Base-by-base conservation (phyloP, 805 yeast species). In the Ogataea sp. region DNA sequence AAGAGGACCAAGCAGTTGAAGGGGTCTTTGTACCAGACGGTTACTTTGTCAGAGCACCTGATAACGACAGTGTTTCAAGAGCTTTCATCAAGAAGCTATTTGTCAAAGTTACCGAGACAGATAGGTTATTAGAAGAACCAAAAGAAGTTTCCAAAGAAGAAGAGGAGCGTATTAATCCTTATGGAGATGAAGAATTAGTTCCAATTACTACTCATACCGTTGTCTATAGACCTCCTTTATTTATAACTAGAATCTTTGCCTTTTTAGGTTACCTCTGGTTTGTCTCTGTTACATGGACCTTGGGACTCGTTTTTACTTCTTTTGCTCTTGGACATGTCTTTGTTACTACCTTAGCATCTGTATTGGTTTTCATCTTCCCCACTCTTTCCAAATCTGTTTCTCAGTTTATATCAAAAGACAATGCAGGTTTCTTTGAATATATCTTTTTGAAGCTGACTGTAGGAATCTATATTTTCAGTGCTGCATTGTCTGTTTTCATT, bases 221-320 rank as follows among this genome's bases (percentile, higher is more conserved):
- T 23, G 96, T 89, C 3, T 94, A 89, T 61, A 69, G 86, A 34
- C 97, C 99, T 4, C 95, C 95, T 2, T 48, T 70, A 37, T 85
- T 90, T 58, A 70, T 77, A 38, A 25, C 52, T 2, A 69, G 96
- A 42, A 68, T 87, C 27, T 63, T 71, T 18, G 61, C 52, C 0
- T 55, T 83, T 33, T 59, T 75, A 24, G 49, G 53, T 2, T 54
- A 63, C 45, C 51, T 73, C 6, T 73, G 77, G 75, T 41, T 65
- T 1, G 69, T 66, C 46, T 68, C 80, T 0, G 53, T 70, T n/a
- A 14, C 55, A 1, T 32, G 65, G 20, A 52, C 62, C 6, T 39
- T 49, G 13, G 53, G 51, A 10, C 42, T 54, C 4, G 48, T 50
- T 9, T 11, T 51, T 0, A 17, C 39, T 2, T 47, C 59, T 1